Percentiles rank a stretch among this genome's conserved stretches.
Evolutionary conservation across 1,284 basidiomycete species (phyloP).

Genomic region (Caloboletus firmus): DNA sequence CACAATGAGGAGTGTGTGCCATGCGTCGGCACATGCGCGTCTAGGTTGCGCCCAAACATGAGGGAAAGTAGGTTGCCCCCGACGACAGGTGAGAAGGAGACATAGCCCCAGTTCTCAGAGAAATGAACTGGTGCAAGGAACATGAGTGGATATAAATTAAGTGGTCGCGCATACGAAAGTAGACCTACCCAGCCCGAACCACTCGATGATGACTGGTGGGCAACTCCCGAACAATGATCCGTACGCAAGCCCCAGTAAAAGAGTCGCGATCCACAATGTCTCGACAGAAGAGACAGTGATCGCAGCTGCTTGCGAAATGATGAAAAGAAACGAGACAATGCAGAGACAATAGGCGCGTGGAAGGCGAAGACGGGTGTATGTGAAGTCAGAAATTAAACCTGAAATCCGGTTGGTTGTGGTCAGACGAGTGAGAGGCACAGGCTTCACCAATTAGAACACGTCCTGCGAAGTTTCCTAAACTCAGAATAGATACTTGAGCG

Average conservation of each 20-base stretch:
- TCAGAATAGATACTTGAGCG: conserved; percentile 82
- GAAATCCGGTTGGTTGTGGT: not conserved
- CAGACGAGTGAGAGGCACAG: not conserved
- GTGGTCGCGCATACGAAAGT: not conserved
- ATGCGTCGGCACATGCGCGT: conserved; percentile 55
- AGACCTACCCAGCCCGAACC: conserved; percentile 76
- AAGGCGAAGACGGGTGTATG: conserved; percentile 56
- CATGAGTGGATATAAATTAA: not conserved
- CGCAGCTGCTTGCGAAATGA: conserved; percentile 67
- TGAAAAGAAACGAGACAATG: conserved; percentile 64
- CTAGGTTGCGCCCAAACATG: conserved; percentile 78
- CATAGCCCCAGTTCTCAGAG: conserved; percentile 85
- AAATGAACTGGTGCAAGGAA: conserved; percentile 52
- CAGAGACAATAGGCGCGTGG: conserved; percentile 74
- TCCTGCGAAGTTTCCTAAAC: conserved; percentile 81
- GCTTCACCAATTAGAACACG: conserved; percentile 73
- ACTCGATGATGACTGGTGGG: conserved; percentile 79
- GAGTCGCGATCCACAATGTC: conserved; percentile 75
- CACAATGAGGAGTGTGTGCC: not conserved
- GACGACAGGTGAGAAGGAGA: conserved; percentile 73
- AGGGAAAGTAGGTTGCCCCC: conserved; percentile 86
- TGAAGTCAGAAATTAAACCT: conserved; percentile 76
- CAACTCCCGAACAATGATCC: conserved; percentile 77
- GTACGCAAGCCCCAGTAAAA: conserved; percentile 71
- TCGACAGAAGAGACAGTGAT: conserved; percentile 58